These are phyloP conservation scores for Xylariaceae sp. DNA, from an alignment of 2,329 filamentous ascomycete genomes.

Conservation along the genomic window DNA sequence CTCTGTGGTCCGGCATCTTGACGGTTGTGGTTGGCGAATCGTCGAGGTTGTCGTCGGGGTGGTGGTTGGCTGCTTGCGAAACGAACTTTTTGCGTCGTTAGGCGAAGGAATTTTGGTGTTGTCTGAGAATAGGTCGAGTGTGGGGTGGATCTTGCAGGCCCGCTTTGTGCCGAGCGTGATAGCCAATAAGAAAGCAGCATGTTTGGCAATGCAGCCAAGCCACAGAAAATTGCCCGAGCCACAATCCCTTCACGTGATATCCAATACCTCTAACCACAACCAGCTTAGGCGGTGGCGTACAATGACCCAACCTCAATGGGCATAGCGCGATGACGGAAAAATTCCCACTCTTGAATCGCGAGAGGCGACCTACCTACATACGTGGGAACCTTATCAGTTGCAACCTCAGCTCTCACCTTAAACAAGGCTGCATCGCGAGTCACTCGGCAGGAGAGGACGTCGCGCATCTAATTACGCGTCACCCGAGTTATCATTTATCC, in stretches of 20 bases:
- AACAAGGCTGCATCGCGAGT: constrained; percentile 20
- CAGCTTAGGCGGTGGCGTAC: background rate
- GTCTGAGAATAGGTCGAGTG: constrained; percentile 24
- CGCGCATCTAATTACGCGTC: constrained; percentile 19
- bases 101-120: constrained; percentile 30
- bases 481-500: background rate
- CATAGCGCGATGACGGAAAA: constrained; percentile 20
- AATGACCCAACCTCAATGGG: constrained; percentile 7
- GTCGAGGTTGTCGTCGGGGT: constrained; percentile 21
- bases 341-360: constrained; percentile 22
- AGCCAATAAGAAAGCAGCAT: constrained; percentile 21
- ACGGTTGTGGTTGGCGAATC: constrained; percentile 28
- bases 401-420: constrained; percentile 8
- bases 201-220: constrained; percentile 1
- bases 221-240: constrained; percentile 4
- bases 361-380: constrained; percentile 16
- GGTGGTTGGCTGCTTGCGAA: constrained; percentile 26
- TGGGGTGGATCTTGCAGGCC: constrained; percentile 28
- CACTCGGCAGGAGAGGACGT: constrained; percentile 17
- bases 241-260: constrained; percentile 10
- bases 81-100: constrained; percentile 28
- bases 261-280: background rate
- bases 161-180: constrained; percentile 20
- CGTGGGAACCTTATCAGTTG: constrained; percentile 10
- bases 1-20: constrained; percentile 56